Percentiles rank a stretch among this genome's conserved stretches.
Evolutionary conservation across 306 rosid species (phyloP).

Genomic region (Trifolium dubium): DNA sequence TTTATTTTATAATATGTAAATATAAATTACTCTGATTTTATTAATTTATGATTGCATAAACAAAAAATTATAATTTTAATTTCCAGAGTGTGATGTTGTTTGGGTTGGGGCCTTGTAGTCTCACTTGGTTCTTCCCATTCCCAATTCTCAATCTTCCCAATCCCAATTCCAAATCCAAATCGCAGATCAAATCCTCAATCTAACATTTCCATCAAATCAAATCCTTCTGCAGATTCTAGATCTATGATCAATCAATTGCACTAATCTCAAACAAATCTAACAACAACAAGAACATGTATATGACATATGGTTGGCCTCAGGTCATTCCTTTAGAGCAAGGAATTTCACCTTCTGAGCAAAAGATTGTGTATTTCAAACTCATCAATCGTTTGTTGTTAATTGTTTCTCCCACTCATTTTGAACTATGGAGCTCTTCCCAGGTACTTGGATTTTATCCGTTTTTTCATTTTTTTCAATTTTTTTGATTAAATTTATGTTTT

Average conservation of each 20-base stretch:
- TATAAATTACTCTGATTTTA: too few relatives aligned
- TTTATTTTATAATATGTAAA: too few relatives aligned
- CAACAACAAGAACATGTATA: slow-evolving; percentile 62
- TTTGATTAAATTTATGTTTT: background rate
- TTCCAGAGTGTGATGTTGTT: slow-evolving; percentile 36
- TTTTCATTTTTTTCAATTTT: background rate
- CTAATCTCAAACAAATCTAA: slow-evolving; percentile 43
- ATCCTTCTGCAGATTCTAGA: slow-evolving; percentile 44
- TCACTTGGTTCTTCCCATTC: slow-evolving; percentile 42
- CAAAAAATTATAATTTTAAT: slow-evolving; percentile 12
- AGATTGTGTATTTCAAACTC: slow-evolving; percentile 74
- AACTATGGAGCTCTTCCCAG: slow-evolving; percentile 94
- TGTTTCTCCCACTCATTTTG: slow-evolving; percentile 84
- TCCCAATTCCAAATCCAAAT: slow-evolving; percentile 37
- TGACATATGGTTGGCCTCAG: slow-evolving; percentile 99
- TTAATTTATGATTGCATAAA: background rate
- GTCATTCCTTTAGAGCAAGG: slow-evolving; percentile 84
- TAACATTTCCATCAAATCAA: background rate
- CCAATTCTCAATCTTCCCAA: slow-evolving; percentile 44
- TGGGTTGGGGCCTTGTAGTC: slow-evolving; percentile 39
- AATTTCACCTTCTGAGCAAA: slow-evolving; percentile 67
- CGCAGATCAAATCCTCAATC: background rate
- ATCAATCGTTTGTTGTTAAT: slow-evolving; percentile 74
- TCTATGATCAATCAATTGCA: slow-evolving; percentile 41
- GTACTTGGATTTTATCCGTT: slow-evolving; percentile 46